Base-by-base conservation (phyloP, 345 rosid genomes). In the Geranium brycei region DNA sequence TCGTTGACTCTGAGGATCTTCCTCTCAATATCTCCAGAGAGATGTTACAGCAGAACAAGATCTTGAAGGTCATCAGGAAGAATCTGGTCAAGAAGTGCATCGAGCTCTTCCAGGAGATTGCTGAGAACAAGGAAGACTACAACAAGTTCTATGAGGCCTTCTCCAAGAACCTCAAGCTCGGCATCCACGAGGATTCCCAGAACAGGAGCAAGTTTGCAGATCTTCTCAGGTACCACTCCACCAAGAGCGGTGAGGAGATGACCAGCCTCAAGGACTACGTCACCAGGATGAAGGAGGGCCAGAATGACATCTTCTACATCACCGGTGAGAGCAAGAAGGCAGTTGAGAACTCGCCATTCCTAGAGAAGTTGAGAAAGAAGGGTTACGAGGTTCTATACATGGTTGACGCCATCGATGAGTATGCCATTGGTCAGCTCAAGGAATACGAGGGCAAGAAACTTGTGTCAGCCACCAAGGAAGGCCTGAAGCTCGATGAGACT, bases 191-290 rank as follows among this genome's bases (percentile, higher is more conserved):
- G 60, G 64, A 60, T 4, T 67, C 70, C 2, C 59, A 47, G 41
- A 67, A 60, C 70, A 67, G 51, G 58, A 51, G 58, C 8, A 67
- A 67, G 59, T 19, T 67, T 60, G 70, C 64, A 31, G 70, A 67
- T 41, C 17, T 67, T 41, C 60, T 67, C 16, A 31, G 72, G 4
- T 69, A 59, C 56, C 68, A 70, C 68, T 70, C 68, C 4, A 71
- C 69, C 40, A 71, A 71, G 65, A 71, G 74, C 17, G 74, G 65
- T 38, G 74, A 71, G 55, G 73, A 71, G 60, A 16, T 71, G 69
- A 64, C 69, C 41, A 65, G 74, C 47, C 58, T 71, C 13, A 71
- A 71, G 69, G 74, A 71, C 61, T 71, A 71, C 23, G 74, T 71
- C 3, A 71, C 69, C 8, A 65, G 74, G 61, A 64, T 64, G 74